Percentiles rank a stretch among this genome's conserved stretches.
Evolutionary conservation across 768 basidiomycete species (phyloP).

Genomic region (Suillus hirtellus): DNA sequence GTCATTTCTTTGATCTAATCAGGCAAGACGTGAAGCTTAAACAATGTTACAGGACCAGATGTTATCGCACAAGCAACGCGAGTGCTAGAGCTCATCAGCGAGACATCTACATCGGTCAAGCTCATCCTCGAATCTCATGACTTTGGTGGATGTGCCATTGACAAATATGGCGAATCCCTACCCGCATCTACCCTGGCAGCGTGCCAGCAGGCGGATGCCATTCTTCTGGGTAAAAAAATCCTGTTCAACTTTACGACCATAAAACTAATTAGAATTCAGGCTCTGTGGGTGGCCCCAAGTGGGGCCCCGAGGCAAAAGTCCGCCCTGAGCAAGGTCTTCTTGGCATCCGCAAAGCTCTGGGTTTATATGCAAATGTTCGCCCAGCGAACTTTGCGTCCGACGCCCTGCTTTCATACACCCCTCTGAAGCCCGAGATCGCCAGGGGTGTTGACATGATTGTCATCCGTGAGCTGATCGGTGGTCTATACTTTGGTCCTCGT

Average conservation of each 20-base stretch:
- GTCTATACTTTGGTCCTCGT: constrained; percentile 92
- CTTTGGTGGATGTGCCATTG: constrained; percentile 95
- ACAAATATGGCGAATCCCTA: constrained; percentile 80
- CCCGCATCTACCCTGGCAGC: constrained; percentile 84
- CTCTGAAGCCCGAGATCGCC: constrained; percentile 83
- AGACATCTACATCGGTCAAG: constrained; percentile 59
- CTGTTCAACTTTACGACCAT: constrained; percentile 1
- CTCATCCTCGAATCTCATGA: constrained; percentile 73
- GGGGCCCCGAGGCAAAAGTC: constrained; percentile 87
- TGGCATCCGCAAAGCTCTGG: constrained; percentile 84
- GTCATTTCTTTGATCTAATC: constrained; percentile 16
- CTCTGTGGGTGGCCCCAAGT: constrained; percentile 98
- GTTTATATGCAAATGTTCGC: constrained; percentile 97
- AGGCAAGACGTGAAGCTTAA: not conserved
- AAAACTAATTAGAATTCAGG: constrained; percentile 48
- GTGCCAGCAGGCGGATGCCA: constrained; percentile 92
- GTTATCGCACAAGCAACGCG: constrained; percentile 84
- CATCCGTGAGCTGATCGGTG: constrained; percentile 94
- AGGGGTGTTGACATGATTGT: constrained; percentile 90
- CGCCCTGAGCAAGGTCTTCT: constrained; percentile 94
- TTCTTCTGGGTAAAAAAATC: constrained; percentile 77
- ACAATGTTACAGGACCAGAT: constrained; percentile 68
- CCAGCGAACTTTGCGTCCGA: constrained; percentile 95
- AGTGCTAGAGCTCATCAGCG: constrained; percentile 73
- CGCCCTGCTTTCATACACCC: constrained; percentile 81